Evolutionary conservation across 768 basidiomycete genomes (phyloP), one percentile per base, ranked within the genome.

Genomic region (Boletus reticulatus): DNA sequence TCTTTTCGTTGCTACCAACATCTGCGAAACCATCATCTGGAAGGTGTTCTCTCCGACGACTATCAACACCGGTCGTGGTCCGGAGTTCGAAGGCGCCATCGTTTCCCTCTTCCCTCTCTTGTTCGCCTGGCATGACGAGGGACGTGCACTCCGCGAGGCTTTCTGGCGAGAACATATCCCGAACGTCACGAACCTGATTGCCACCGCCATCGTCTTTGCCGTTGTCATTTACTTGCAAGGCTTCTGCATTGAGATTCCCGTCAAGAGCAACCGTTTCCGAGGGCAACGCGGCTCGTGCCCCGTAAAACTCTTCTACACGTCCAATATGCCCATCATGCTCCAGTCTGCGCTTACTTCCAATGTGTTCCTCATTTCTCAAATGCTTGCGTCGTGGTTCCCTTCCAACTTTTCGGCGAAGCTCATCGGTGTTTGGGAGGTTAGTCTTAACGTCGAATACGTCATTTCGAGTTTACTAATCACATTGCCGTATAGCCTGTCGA

Each of bases 1-100:
- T n/a, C 88, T 98, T 55, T 98, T 98, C 83, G 97, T 98, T 65
- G 97, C 96, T 6, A 98, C 97, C 78, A 99, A 98, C 81, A 98
- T 99, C 65, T 98, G 96, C 75, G 97, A 99, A 74, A 92, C 89
- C 59, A 98, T 99, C 77, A 86, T 98, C 70, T 99, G 96, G 96
- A 99, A 99, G 70, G 97, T 96, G 2, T 98, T 99, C 77, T 95
- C 93, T 1, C 97, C 97, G 11, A 98, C 94, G 20, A 97, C 97
- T 45, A 76, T 98, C 75, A 98, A 98, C 83, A 98, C 94, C 31
- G 97, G 96, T 37, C 91, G 96, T 60, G 96, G 96, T 4, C 91
- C 95, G 50, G 97, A 99, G 72, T 99, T 98, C 62, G 96, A 98
- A 68, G 97, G 97, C 58, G 97, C 96, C 37, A 79, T 98, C 62